phyloP scores from a whole-genome alignment of 2,329 filamentous ascomycete genomes.

The Cladosporium sp. region DNA sequence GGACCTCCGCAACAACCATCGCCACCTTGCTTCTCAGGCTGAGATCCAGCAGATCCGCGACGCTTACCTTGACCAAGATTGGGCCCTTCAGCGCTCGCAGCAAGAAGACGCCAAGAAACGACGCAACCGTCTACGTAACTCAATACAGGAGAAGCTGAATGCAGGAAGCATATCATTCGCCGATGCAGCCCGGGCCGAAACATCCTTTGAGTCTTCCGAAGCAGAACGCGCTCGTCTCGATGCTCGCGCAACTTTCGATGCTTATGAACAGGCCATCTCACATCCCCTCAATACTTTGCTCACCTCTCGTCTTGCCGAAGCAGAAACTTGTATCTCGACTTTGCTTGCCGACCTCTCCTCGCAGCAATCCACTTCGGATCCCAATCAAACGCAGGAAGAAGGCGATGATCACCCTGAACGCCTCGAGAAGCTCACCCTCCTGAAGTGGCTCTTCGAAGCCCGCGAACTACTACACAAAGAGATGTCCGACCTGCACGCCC shows the following conservation, averaged over 20 bases:
- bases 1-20: constrained; percentile 72
- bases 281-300: constrained; percentile 80
- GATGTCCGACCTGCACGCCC: constrained; percentile 79
- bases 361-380: constrained; percentile 67
- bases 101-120: constrained; percentile 36
- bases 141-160: constrained; percentile 77
- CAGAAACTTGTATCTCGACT: constrained; percentile 76
- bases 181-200: constrained; percentile 75
- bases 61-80: constrained; percentile 35
- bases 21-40: constrained; percentile 72
- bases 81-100: constrained; percentile 49
- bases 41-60: constrained; percentile 61
- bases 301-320: constrained; percentile 70
- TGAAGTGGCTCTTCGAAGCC: constrained; percentile 97
- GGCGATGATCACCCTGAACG: constrained; percentile 94
- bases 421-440: constrained; percentile 86
- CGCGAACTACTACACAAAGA: constrained; percentile 85
- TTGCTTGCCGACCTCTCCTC: constrained; percentile 72
- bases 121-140: constrained; percentile 30
- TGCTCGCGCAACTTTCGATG: constrained; percentile 78
- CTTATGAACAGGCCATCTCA: constrained; percentile 81
- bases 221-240: constrained; percentile 69
- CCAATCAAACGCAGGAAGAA: constrained; percentile 88
- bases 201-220: constrained; percentile 71
- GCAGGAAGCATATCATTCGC: constrained; percentile 78